A percentile compares a stretch with the other conserved stretches of the same genome.
Conservation (phyloP, 2,329 filamentous ascomycete species). For the Alternaria postmessia region DNA sequence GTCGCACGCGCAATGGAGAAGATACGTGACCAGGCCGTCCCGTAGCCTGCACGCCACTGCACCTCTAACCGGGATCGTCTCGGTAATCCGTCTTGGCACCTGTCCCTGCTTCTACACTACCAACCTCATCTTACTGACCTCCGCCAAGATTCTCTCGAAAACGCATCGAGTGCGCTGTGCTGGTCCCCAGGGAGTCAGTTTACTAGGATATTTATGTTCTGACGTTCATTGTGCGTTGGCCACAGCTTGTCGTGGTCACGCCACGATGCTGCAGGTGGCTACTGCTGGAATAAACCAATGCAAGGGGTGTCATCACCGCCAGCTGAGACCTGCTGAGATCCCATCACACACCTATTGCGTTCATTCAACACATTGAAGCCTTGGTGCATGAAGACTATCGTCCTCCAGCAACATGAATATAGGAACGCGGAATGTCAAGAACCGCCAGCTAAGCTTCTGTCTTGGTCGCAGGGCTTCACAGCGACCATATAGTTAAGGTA, state of each 20-base stretch:
- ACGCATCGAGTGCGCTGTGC: not conserved
- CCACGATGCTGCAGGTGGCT: not conserved
- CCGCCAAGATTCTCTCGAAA: not conserved
- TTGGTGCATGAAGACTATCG: not conserved
- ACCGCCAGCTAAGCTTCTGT: not conserved
- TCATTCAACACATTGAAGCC: not conserved
- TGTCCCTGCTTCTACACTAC: not conserved
- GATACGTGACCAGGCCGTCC: slow-evolving; percentile 25
- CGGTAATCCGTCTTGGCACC: slow-evolving; percentile 18
- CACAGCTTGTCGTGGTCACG: not conserved
- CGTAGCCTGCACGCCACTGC: slow-evolving; percentile 32
- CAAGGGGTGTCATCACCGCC: not conserved
- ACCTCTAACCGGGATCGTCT: slow-evolving; percentile 25
- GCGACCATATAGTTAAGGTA: not conserved
- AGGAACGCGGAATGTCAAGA: not conserved
- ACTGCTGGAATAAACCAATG: not conserved
- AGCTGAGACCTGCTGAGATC: not conserved
- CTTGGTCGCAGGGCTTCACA: not conserved
- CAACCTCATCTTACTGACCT: not conserved
- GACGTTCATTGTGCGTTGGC: too few species aligned
- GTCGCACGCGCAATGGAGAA: slow-evolving; percentile 24
- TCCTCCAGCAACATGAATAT: not conserved
- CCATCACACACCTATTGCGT: not conserved
- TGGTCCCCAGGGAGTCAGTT: accelerated
- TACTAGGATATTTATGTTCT: accelerated